Conservation (phyloP, 73 alveolate species). For the Paramecium sexaurelia region DNA sequence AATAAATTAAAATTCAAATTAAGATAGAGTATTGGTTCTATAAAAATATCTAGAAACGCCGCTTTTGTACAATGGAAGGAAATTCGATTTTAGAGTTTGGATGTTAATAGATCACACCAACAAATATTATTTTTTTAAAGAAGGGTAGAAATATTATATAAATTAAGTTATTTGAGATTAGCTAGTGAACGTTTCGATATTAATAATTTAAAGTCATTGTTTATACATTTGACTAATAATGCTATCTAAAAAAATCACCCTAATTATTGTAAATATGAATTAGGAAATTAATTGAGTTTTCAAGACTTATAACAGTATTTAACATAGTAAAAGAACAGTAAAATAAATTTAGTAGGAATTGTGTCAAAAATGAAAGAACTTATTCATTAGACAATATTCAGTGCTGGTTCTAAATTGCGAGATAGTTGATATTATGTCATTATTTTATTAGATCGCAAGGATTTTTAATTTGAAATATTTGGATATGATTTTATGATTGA, state of each 20-base stretch:
- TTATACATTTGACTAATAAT: constrained; percentile 80
- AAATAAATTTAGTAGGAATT: background rate
- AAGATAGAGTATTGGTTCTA: constrained; percentile 1
- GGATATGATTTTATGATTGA: constrained; percentile 69
- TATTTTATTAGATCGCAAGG: background rate
- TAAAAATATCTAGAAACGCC: constrained; percentile 36
- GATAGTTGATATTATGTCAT: background rate
- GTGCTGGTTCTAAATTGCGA: background rate
- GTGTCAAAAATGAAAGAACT: constrained; percentile 5
- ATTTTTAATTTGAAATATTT: constrained; percentile 62
- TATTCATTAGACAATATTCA: background rate
- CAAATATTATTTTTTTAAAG: constrained; percentile 34
- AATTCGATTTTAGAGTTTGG: constrained; percentile 40
- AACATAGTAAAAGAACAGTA: background rate
- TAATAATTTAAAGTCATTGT: constrained; percentile 65
- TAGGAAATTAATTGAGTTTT: constrained; percentile 77
- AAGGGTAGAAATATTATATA: background rate
- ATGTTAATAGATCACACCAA: background rate
- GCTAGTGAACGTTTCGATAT: constrained; percentile 41
- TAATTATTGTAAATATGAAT: constrained; percentile 81
- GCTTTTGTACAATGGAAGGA: constrained; percentile 17
- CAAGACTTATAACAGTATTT: constrained; percentile 66
- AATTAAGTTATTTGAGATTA: background rate
- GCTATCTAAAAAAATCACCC: constrained; percentile 76
- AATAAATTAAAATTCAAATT: background rate